phyloP scores from a whole-genome alignment of 345 rosid genomes.

The Trapa bicornis region DNA sequence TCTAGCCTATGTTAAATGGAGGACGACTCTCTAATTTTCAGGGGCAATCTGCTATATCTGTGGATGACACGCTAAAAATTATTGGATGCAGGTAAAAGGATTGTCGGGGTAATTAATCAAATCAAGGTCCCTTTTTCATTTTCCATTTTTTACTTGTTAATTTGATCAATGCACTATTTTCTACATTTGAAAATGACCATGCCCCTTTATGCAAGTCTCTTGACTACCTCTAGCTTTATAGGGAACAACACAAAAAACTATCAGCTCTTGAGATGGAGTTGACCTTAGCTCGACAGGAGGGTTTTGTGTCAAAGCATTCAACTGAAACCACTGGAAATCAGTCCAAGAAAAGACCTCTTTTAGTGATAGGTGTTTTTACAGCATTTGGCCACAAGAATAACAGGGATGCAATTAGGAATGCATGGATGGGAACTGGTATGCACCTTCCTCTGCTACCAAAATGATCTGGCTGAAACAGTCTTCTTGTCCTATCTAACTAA shows the following conservation, averaged over 20 bases:
- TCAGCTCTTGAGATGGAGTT: slow-evolving; percentile 59
- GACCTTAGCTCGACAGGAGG: slow-evolving; percentile 51
- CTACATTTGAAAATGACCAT: not conserved
- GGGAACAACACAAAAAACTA: slow-evolving; percentile 80
- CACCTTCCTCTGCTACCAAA: not conserved
- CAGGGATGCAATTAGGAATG: slow-evolving; percentile 75
- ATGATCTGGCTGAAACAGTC: not conserved
- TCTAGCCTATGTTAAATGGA: not conserved
- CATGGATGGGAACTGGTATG: slow-evolving; percentile 86
- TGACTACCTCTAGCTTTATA: slow-evolving; percentile 17
- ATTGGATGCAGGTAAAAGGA: slow-evolving; percentile 65
- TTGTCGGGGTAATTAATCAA: not conserved
- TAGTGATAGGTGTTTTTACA: slow-evolving; percentile 66
- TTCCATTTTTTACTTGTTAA: not conserved
- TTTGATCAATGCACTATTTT: not conserved
- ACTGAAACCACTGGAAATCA: slow-evolving; percentile 19
- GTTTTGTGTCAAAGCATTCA: slow-evolving; percentile 35
- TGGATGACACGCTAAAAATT: slow-evolving; percentile 80
- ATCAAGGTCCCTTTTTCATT: not conserved
- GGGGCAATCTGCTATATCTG: slow-evolving; percentile 83
- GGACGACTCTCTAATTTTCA: slow-evolving; percentile 13
- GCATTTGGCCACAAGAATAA: slow-evolving; percentile 60
- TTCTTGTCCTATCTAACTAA: not conserved
- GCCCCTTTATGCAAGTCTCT: not conserved
- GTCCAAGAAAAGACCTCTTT: slow-evolving; percentile 46